A percentile compares a stretch with the other conserved stretches of the same genome.
These are phyloP conservation scores for Flaveria linearis DNA, from an alignment of 129 eudicot genomes.

Conservation along the genomic window DNA sequence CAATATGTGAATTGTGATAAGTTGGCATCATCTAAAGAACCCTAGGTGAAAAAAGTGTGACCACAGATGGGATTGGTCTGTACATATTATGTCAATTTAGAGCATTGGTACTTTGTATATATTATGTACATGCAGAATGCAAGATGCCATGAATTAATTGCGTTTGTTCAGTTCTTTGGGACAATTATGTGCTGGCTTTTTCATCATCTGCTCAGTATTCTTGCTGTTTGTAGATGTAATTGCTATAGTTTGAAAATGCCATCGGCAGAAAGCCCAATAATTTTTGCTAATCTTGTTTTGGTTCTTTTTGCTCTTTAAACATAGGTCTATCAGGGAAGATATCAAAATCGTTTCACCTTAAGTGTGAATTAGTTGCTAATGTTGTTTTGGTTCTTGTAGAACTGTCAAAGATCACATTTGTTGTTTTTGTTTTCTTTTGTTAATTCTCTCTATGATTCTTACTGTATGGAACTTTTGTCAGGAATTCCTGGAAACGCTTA, in stretches of 20 bases:
- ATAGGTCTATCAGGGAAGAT: neutral
- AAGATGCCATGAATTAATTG: neutral
- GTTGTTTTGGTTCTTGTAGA: neutral
- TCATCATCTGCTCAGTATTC: neutral
- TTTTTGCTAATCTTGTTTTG: neutral
- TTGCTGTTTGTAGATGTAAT: neutral
- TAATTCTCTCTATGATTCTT: conserved; percentile 9
- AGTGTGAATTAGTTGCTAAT: neutral
- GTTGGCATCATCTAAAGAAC: no score
- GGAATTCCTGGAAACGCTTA: conserved; percentile 78
- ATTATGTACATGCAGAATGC: conserved; percentile 11
- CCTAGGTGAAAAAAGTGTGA: no score
- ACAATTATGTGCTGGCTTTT: neutral
- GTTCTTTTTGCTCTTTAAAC: neutral
- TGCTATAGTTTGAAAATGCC: neutral
- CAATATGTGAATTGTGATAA: neutral
- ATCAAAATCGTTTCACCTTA: neutral
- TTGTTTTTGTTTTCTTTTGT: neutral
- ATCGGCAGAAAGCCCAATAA: neutral
- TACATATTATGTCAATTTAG: neutral
- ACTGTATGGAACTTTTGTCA: conserved; percentile 31
- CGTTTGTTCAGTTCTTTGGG: neutral
- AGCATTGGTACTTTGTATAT: conserved; percentile 20
- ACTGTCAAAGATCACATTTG: neutral
- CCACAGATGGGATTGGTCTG: no score